A percentile compares a stretch with the other conserved stretches of the same genome.
phyloP scores from a whole-genome alignment of 1,284 basidiomycete genomes.

The Boletus subluridellus region DNA sequence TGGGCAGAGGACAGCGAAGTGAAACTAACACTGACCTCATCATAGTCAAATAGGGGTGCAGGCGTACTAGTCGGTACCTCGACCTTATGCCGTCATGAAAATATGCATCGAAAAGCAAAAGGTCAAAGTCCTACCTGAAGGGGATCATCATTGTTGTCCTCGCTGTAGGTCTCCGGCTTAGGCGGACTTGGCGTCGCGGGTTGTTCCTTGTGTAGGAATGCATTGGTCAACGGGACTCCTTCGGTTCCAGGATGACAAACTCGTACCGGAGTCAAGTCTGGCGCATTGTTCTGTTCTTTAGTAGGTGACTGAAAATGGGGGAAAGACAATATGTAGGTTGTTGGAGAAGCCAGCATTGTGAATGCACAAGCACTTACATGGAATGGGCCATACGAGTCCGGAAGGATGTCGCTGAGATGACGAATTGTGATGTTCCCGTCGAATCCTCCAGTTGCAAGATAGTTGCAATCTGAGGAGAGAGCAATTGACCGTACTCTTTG shows the following conservation, averaged over 20 bases:
- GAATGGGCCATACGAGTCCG: not conserved
- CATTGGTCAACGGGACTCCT: not conserved
- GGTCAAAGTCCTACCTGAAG: not conserved
- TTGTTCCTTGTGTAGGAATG: not conserved
- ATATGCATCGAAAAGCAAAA: not conserved
- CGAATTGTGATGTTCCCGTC: not conserved
- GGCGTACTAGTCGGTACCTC: not conserved
- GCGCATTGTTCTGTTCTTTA: not conserved
- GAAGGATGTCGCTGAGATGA: not conserved
- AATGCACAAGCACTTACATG: not conserved
- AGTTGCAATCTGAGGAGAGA: not conserved
- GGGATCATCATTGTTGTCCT: not conserved
- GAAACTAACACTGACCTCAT: not conserved
- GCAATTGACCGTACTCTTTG: not conserved
- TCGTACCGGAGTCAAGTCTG: not conserved
- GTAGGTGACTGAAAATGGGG: not conserved
- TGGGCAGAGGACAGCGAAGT: not conserved
- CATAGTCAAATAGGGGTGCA: not conserved
- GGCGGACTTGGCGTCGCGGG: not conserved
- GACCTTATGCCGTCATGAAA: not conserved
- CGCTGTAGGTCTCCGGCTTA: not conserved
- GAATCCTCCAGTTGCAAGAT: not conserved
- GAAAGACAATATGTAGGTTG: not conserved
- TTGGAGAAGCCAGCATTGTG: not conserved
- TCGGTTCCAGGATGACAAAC: not conserved